A percentile compares a stretch with the other conserved stretches of the same genome.
These are phyloP conservation scores for Alopecurus myosuroides DNA, from an alignment of 176 grass and related monocot species.

Conservation along the genomic window DNA sequence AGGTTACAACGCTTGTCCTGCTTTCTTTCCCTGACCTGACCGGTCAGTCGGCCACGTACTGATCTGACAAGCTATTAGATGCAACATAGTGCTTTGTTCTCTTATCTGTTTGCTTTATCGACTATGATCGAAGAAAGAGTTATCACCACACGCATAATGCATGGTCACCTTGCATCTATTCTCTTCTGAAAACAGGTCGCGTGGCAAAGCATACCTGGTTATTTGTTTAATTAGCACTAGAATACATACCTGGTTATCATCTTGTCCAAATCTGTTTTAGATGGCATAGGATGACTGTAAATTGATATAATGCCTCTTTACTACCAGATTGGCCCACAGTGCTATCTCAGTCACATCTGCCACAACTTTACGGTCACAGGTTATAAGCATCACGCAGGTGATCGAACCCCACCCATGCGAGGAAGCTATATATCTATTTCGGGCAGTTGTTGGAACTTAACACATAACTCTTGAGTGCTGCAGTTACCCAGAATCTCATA, in stretches of 20 bases:
- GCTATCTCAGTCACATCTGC: conserved; percentile 2
- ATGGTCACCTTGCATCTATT: conserved; percentile 29
- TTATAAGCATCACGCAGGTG: not conserved
- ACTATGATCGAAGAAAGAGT: not conserved
- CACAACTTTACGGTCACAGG: conserved; percentile 17
- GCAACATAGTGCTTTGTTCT: conserved; percentile 23
- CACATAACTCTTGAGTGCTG: not conserved
- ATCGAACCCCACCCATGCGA: not conserved
- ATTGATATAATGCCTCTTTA: not conserved
- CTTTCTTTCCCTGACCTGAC: conserved; percentile 10
- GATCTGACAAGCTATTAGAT: conserved; percentile 20
- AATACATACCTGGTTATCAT: too few relatives aligned
- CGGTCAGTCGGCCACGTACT: not conserved
- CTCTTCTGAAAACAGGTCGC: conserved; percentile 9
- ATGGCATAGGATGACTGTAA: not conserved
- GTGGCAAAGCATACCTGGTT: conserved; percentile 27
- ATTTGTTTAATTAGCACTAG: not conserved
- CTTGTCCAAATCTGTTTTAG: too few relatives aligned
- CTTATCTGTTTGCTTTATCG: conserved; percentile 41
- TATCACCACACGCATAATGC: not conserved
- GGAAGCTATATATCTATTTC: conserved; percentile 10
- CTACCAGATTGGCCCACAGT: not conserved
- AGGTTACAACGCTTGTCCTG: conserved; percentile 12
- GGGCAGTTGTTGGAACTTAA: not conserved
- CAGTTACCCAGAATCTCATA: not conserved